Evolutionary conservation across 2,329 filamentous ascomycete species (phyloP), one percentile per base, ranked within the genome.

Genomic region (Aureobasidium subglaciale): DNA sequence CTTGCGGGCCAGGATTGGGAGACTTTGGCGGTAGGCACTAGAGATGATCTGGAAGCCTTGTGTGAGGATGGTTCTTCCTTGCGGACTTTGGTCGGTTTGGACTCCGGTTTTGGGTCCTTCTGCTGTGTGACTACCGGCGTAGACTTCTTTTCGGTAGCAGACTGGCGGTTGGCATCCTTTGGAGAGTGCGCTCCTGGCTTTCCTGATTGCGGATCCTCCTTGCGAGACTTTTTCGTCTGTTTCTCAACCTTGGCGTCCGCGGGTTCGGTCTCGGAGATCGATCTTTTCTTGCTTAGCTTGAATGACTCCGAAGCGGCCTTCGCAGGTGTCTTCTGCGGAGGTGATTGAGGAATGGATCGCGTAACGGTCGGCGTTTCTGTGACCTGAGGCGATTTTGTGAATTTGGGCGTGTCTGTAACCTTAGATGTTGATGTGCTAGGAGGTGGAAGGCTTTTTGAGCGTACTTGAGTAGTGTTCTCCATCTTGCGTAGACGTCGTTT

Each of bases 231-330:
- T 24, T 56, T 56, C 9, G 25, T 11, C n/a, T 56, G 24, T 27
- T 27, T n/a, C n/a, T 38, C 24, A n/a, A 41, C 6, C n/a, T 30
- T 32, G 5, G 41, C 27, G 10, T 45, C 53, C 56, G 27, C 57
- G 34, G 57, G 58, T 57, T 60, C 60, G 59, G 11, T 43, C 45
- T 30, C 52, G 56, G 15, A 61, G 50, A 27, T 58, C 54, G 24
- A 43, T 35, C 50, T 54, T 29, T 40, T 48, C 41, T 60, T 60
- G 55, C 58, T 41, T 30, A 55, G 32, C 13, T 58, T 56, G 15
- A 27, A 34, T 11, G n/a, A 11, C 13, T 38, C 50, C 20, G 18
- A 22, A 18, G 13, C 9, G 7, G 34, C 18, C 35, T 41, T 16
- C 5, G 35, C 10, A 32, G 50, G 50, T 15, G 38, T 27, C 18